A percentile compares a stretch with the other conserved stretches of the same genome.
Evolutionary conservation across 495 filamentous ascomycete genomes (phyloP).

Genomic region (Cetradonia linearis): DNA sequence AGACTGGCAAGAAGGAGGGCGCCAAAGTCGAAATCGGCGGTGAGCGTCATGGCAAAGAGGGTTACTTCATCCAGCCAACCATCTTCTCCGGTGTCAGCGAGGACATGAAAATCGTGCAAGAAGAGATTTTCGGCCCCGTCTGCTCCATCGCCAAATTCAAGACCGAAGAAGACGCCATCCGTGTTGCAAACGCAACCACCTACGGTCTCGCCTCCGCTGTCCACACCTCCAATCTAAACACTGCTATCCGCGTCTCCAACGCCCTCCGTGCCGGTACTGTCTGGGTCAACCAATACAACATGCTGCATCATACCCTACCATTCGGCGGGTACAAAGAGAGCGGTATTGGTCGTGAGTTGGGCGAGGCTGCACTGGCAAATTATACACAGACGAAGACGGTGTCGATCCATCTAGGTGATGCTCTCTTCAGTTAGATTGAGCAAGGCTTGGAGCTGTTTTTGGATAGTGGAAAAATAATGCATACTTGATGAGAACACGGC

Average conservation of each 20-base stretch:
- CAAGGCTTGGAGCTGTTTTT: background rate
- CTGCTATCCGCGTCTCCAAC: conserved; percentile 80
- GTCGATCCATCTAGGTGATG: conserved; percentile 51
- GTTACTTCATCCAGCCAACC: conserved; percentile 97
- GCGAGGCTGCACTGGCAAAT: conserved; percentile 84
- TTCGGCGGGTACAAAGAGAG: conserved; percentile 93
- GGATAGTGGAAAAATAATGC: background rate
- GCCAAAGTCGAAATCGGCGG: conserved; percentile 80
- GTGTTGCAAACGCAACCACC: conserved; percentile 66
- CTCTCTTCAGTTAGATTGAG: conserved; percentile 43
- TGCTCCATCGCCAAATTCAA: conserved; percentile 91
- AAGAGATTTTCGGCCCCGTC: conserved; percentile 97
- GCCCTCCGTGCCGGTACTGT: conserved; percentile 78
- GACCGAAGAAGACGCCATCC: conserved; percentile 74
- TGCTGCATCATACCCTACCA: conserved; percentile 68
- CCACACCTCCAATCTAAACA: conserved; percentile 90
- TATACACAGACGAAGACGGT: conserved; percentile 79
- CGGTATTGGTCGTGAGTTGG: conserved; percentile 88
- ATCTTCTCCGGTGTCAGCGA: conserved; percentile 83
- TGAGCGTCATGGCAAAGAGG: conserved; percentile 76
- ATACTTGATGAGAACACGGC: background rate
- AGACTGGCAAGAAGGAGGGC: conserved; percentile 77
- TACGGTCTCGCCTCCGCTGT: conserved; percentile 83
- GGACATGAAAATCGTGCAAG: conserved; percentile 97
- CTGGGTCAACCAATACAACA: conserved; percentile 93